These are phyloP conservation scores for Leccinum uliginosum DNA, from an alignment of 768 basidiomycete species.

Conservation along the genomic window DNA sequence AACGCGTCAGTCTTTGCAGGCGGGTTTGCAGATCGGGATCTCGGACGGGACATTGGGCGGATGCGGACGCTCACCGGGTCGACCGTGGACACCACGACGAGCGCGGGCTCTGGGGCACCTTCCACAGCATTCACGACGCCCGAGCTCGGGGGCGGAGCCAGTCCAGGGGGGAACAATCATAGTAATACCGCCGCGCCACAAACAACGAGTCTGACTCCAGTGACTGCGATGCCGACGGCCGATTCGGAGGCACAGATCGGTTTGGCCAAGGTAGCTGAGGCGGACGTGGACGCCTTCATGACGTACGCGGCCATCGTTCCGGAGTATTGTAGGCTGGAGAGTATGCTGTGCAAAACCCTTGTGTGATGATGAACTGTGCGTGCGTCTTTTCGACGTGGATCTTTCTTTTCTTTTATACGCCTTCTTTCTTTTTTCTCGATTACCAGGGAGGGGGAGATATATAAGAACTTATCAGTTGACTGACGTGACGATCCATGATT, in stretches of 20 bases:
- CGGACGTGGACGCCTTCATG: conserved; percentile 81
- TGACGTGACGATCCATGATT: neutral
- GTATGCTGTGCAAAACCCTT: conserved; percentile 65
- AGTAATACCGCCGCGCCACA: conserved; percentile 33
- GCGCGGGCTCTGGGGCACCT: conserved; percentile 35
- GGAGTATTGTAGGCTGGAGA: conserved; percentile 77
- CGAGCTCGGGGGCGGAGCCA: conserved; percentile 40
- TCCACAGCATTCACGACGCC: conserved; percentile 60
- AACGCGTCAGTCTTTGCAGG: conserved; percentile 31
- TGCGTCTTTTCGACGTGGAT: neutral
- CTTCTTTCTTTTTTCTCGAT: neutral
- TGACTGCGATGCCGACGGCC: conserved; percentile 64
- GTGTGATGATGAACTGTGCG: conserved; percentile 28
- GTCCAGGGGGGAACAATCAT: conserved; percentile 31
- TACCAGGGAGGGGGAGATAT: neutral
- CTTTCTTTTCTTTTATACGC: neutral
- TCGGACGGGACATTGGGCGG: conserved; percentile 36
- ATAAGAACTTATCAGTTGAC: neutral
- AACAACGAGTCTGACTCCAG: conserved; percentile 61
- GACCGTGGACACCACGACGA: conserved; percentile 32
- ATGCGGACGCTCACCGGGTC: conserved; percentile 55
- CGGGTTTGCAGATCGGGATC: conserved; percentile 40
- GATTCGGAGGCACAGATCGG: conserved; percentile 75
- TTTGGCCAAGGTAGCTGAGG: conserved; percentile 76
- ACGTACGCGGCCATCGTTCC: conserved; percentile 82